phyloP scores from a whole-genome alignment of 2,329 filamentous ascomycete genomes.

The Ustilaginoidea virens region DNA sequence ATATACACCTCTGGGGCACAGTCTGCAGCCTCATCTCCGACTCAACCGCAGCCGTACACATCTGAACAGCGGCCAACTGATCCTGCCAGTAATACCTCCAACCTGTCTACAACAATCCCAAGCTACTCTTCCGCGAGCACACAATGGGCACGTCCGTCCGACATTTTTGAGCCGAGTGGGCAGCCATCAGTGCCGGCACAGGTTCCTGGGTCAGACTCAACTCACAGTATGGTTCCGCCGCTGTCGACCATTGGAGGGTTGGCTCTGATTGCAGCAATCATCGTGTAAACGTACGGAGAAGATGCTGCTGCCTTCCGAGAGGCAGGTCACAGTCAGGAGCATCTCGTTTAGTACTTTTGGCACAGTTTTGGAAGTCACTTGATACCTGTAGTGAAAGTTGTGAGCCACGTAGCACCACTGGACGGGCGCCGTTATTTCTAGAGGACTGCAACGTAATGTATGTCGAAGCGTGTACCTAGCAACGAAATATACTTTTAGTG shows the following conservation, averaged over 20 bases:
- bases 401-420: slow-evolving; percentile 5
- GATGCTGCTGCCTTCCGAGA: not conserved
- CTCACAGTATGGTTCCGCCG: slow-evolving; percentile 8
- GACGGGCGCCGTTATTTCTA: slow-evolving; percentile 2
- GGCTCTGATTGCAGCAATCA: slow-evolving; percentile 12
- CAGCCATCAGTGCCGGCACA: slow-evolving; percentile 11
- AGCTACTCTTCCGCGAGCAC: slow-evolving; percentile 9
- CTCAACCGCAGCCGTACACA: slow-evolving; percentile 1
- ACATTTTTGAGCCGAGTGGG: slow-evolving; percentile 7
- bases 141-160: slow-evolving; percentile 10
- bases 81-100: slow-evolving; percentile 6
- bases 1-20: slow-evolving; percentile 2
- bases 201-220: slow-evolving; percentile 14
- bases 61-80: slow-evolving; percentile 3
- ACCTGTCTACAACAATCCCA: slow-evolving; percentile 4
- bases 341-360: slow-evolving; percentile 7
- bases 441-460: slow-evolving; percentile 3
- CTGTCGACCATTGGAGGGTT: slow-evolving; percentile 11
- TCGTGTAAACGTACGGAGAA: slow-evolving; percentile 7
- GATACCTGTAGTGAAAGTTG: slow-evolving; percentile 7
- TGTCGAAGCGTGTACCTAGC: slow-evolving; percentile 3
- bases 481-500: no score
- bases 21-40: slow-evolving; percentile 1
- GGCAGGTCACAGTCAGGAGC: not conserved
- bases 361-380: slow-evolving; percentile 9